phyloP scores from a whole-genome alignment of 2,329 filamentous ascomycete genomes.

The Pyrenophora tritici-repentis region DNA sequence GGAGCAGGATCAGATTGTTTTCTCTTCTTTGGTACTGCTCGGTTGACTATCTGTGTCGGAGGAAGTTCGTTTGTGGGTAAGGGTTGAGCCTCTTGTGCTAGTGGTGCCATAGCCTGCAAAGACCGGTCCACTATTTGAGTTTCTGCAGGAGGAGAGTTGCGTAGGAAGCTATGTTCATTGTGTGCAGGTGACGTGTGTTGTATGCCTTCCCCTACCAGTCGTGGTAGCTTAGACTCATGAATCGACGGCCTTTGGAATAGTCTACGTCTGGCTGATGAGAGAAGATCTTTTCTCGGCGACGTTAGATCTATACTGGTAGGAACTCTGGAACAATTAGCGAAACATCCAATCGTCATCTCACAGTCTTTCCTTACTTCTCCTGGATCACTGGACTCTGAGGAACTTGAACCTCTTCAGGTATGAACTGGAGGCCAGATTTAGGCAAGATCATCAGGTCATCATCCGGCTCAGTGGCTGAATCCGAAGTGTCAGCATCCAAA shows the following conservation, averaged over 20 bases:
- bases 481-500: background rate
- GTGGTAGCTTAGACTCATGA: conserved; percentile 18
- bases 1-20: conserved; percentile 6
- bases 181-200: background rate
- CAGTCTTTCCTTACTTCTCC: conserved; percentile 2
- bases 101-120: background rate
- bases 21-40: conserved; percentile 4
- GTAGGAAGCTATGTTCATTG: background rate
- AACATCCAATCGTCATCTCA: background rate
- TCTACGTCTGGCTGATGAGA: conserved; percentile 22
- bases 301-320: background rate
- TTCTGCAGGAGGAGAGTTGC: background rate
- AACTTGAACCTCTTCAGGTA: conserved; percentile 3
- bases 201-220: background rate
- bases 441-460: conserved; percentile 6
- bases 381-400: conserved; percentile 1
- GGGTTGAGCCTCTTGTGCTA: background rate
- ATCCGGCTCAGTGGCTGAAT: conserved; percentile 13
- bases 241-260: conserved; percentile 29
- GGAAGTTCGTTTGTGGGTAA: background rate
- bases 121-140: conserved; percentile 7
- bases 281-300: conserved; percentile 7
- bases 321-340: conserved; percentile 9
- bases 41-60: conserved; percentile 10
- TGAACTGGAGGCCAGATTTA: too few species aligned